These are phyloP conservation scores for Zangia roseola DNA, from an alignment of 768 basidiomycete genomes.

Conservation along the genomic window DNA sequence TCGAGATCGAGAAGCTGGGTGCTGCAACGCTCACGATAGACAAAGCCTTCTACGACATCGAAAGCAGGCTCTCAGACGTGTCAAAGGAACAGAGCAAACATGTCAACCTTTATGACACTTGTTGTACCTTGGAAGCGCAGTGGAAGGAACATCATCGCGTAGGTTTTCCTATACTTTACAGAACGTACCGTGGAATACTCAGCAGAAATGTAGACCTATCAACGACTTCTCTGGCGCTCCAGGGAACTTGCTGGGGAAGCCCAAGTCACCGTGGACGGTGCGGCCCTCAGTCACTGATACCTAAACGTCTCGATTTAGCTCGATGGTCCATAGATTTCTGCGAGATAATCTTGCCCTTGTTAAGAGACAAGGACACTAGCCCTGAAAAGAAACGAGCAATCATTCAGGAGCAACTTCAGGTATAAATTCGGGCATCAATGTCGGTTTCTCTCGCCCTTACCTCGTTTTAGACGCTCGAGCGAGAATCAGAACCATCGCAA, in stretches of 20 bases:
- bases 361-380: constrained; percentile 6
- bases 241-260: constrained; percentile 22
- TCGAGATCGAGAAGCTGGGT: constrained; percentile 18
- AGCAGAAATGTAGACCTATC: constrained; percentile 11
- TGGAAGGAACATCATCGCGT: constrained; percentile 18
- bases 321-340: constrained; percentile 9
- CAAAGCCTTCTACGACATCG: constrained; percentile 17
- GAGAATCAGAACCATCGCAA: constrained; percentile 18
- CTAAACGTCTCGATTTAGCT: background rate
- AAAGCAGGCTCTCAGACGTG: constrained; percentile 5
- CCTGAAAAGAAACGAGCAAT: constrained; percentile 13
- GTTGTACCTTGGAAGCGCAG: constrained; percentile 10
- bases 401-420: constrained; percentile 16
- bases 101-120: constrained; percentile 10
- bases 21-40: constrained; percentile 17
- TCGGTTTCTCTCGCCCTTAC: constrained; percentile 1
- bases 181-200: background rate
- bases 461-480: constrained; percentile 9
- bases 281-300: background rate
- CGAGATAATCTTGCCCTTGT: constrained; percentile 13
- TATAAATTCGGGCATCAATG: background rate
- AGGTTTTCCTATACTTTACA: background rate
- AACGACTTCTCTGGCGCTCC: constrained; percentile 18
- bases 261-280: constrained; percentile 19
- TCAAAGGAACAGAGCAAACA: constrained; percentile 7